These are phyloP conservation scores for Amanita fuliginea DNA, from an alignment of 768 basidiomycete species.

Conservation along the genomic window DNA sequence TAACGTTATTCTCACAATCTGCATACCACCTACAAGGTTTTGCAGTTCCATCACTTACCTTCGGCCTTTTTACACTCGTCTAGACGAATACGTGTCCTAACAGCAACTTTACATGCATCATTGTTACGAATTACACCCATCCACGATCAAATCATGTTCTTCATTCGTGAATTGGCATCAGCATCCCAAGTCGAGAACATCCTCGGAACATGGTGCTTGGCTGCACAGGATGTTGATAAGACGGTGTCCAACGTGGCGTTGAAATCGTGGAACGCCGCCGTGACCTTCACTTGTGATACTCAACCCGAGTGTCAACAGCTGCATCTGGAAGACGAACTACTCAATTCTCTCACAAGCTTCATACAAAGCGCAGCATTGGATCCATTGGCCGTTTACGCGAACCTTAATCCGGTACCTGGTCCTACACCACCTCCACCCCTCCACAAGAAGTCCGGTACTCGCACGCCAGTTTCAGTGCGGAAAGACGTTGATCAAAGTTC, in stretches of 20 bases:
- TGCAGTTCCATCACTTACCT: constrained; percentile 78
- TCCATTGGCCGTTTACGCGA: constrained; percentile 44
- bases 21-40: constrained; percentile 4
- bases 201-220: constrained; percentile 65
- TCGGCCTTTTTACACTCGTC: constrained; percentile 72
- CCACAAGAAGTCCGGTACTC: constrained; percentile 20
- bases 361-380: constrained; percentile 45
- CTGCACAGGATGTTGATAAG: constrained; percentile 63
- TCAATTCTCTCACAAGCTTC: constrained; percentile 35
- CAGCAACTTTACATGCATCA: constrained; percentile 50
- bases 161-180: constrained; percentile 36
- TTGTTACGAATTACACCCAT: constrained; percentile 47
- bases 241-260: constrained; percentile 38
- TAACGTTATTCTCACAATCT: neutral
- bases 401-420: constrained; percentile 57
- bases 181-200: constrained; percentile 42
- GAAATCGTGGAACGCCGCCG: constrained; percentile 40
- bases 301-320: neutral
- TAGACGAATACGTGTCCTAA: constrained; percentile 56
- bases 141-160: constrained; percentile 36
- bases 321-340: neutral
- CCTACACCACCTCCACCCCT: constrained; percentile 19
- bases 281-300: constrained; percentile 4
- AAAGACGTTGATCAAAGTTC: constrained; percentile 23
- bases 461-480: constrained; percentile 12